Evolutionary conservation across 352 stramenopile species (phyloP).

Genomic region (Pythium brachiatum): DNA sequence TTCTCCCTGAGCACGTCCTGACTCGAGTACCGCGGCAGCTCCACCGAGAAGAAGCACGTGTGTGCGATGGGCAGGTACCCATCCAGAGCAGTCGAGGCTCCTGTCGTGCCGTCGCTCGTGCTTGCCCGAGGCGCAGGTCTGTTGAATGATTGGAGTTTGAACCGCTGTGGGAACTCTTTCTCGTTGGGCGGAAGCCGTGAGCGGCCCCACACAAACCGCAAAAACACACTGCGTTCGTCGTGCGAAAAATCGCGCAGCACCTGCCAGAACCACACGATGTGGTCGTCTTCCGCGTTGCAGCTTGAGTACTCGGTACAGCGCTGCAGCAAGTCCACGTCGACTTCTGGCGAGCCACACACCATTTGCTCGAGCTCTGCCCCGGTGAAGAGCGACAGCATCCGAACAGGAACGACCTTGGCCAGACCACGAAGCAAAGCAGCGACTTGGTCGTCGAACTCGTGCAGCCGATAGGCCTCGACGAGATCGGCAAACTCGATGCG

Average conservation of each 20-base stretch:
- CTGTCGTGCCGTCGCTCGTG: background rate
- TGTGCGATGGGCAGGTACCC: constrained; percentile 94
- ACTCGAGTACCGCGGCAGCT: constrained; percentile 93
- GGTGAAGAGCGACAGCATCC: constrained; percentile 77
- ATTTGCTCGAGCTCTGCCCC: constrained; percentile 77
- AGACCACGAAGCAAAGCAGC: constrained; percentile 55
- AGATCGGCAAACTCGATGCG: constrained; percentile 78
- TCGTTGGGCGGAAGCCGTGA: constrained; percentile 79
- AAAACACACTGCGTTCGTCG: constrained; percentile 81
- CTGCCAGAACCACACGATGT: constrained; percentile 89
- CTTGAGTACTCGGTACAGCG: constrained; percentile 86
- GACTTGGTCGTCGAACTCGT: constrained; percentile 69
- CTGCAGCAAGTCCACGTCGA: constrained; percentile 81
- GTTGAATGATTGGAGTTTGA: constrained; percentile 90
- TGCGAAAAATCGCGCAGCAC: constrained; percentile 74
- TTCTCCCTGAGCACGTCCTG: constrained; percentile 68
- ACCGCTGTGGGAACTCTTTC: constrained; percentile 86
- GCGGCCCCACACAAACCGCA: constrained; percentile 92
- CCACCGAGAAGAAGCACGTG: constrained; percentile 99
- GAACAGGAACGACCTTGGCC: constrained; percentile 69
- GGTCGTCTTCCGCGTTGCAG: constrained; percentile 59
- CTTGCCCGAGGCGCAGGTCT: constrained; percentile 28
- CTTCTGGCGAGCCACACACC: constrained; percentile 79
- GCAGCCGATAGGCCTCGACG: constrained; percentile 74
- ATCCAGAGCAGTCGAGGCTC: constrained; percentile 36